phyloP scores from a whole-genome alignment of 805 yeast species.

The Schwanniomyces polymorphus region DNA sequence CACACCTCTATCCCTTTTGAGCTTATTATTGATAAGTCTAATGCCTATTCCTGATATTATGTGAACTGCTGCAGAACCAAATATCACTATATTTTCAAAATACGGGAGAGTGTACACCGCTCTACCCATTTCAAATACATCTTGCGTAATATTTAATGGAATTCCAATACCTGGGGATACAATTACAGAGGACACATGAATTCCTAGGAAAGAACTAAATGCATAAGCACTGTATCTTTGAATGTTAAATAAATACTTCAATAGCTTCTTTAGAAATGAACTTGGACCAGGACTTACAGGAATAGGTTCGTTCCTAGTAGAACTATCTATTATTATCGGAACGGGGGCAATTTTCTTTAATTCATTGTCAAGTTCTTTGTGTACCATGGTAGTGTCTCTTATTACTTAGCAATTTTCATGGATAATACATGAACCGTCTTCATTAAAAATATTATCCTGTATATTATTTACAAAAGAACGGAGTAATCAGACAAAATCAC shows the following conservation, averaged over 20 bases:
- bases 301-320: neutral
- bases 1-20: neutral
- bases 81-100: constrained; percentile 49
- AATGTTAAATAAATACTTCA: constrained; percentile 15
- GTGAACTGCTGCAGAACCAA: constrained; percentile 50
- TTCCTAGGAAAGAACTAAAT: constrained; percentile 53
- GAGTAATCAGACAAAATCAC: neutral
- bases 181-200: constrained; percentile 58
- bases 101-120: constrained; percentile 51
- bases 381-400: neutral
- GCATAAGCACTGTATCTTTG: constrained; percentile 66
- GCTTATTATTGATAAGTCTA: constrained; percentile 37
- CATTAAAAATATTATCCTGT: no score
- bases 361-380: neutral
- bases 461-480: neutral
- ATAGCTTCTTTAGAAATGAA: constrained; percentile 7
- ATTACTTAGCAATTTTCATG: no score
- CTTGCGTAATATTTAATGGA: constrained; percentile 46
- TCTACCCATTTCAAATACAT: constrained; percentile 58
- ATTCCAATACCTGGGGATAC: constrained; percentile 49
- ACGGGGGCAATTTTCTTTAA: constrained; percentile 1
- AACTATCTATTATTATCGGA: neutral
- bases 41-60: constrained; percentile 52
- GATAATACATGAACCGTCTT: no score
- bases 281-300: neutral